phyloP scores from a whole-genome alignment of 2,329 filamentous ascomycete species.

The Fusarium graminum region DNA sequence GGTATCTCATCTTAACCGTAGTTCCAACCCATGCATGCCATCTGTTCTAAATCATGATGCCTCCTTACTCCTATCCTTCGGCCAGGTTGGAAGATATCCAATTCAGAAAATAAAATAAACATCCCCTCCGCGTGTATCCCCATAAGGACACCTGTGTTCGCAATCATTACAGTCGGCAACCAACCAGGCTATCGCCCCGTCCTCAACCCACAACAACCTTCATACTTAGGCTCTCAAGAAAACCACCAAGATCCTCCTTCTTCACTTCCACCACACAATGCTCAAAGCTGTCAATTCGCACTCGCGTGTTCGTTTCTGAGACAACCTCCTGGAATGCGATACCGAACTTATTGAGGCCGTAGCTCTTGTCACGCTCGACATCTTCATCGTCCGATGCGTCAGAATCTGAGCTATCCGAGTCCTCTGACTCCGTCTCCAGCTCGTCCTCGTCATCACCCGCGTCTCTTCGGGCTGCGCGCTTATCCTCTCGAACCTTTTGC shows the following conservation, averaged over 20 bases:
- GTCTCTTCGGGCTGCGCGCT: conserved; percentile 68
- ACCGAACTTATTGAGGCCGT: conserved; percentile 89
- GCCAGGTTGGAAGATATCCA: conserved; percentile 22
- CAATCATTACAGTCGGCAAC: conserved; percentile 20
- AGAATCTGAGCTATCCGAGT: conserved; percentile 57
- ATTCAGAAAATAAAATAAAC: conserved; percentile 26
- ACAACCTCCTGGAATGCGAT: conserved; percentile 97
- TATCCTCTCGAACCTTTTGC: conserved; percentile 71
- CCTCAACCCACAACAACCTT: conserved; percentile 80
- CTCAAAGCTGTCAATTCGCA: conserved; percentile 96
- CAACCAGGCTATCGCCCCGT: not conserved
- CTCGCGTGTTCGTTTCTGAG: conserved; percentile 87
- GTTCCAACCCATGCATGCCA: conserved; percentile 38
- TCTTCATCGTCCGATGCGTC: conserved; percentile 67
- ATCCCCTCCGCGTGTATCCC: conserved; percentile 13
- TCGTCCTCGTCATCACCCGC: conserved; percentile 63
- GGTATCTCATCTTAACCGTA: conserved; percentile 44
- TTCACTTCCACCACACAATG: conserved; percentile 98
- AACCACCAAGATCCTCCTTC: conserved; percentile 92
- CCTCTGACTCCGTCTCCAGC: conserved; percentile 60
- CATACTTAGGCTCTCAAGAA: conserved; percentile 91
- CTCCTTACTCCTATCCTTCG: conserved; percentile 33
- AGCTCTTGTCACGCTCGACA: conserved; percentile 69
- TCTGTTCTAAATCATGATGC: conserved; percentile 38
- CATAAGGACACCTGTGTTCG: conserved; percentile 19